Evolutionary conservation across 2,329 filamentous ascomycete genomes (phyloP).

Genomic region (Thielaviopsis populi): DNA sequence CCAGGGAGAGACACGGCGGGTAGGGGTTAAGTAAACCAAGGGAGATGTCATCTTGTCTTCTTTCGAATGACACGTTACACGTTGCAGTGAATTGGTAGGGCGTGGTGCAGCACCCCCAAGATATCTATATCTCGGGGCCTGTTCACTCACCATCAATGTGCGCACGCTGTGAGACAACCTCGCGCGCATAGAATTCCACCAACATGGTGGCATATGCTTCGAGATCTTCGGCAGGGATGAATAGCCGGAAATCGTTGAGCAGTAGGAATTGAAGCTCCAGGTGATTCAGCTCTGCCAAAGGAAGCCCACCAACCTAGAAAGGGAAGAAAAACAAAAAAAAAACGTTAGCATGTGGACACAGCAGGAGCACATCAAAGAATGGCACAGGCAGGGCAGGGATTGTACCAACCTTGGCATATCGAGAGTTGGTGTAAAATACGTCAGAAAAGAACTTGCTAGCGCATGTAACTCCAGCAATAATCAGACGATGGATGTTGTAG

Average conservation of each 20-base stretch:
- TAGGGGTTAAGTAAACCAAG: not conserved
- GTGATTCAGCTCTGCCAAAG: conserved; percentile 84
- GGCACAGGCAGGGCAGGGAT: not conserved
- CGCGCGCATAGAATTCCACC: conserved; percentile 90
- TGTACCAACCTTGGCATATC: conserved; percentile 82
- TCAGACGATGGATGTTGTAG: conserved; percentile 93
- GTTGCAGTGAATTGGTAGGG: not conserved
- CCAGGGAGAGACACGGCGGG: not conserved
- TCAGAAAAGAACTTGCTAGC: conserved; percentile 99
- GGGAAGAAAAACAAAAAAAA: not conserved
- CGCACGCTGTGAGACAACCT: conserved; percentile 44
- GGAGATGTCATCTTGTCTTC: not conserved
- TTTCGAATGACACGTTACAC: not conserved
- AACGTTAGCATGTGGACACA: conserved; percentile 16
- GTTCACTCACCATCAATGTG: not conserved
- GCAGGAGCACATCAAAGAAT: not conserved
- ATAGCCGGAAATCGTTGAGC: conserved; percentile 88
- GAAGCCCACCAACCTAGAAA: conserved; percentile 78
- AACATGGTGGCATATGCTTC: conserved; percentile 97
- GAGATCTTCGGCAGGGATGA: conserved; percentile 84
- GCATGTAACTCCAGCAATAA: conserved; percentile 94
- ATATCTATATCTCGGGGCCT: not conserved
- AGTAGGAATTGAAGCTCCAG: conserved; percentile 90
- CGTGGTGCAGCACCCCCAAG: not conserved
- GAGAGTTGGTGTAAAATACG: conserved; percentile 96